Base-by-base conservation (phyloP, 176 grass and related monocot genomes). In the Lolium multiflorum region DNA sequence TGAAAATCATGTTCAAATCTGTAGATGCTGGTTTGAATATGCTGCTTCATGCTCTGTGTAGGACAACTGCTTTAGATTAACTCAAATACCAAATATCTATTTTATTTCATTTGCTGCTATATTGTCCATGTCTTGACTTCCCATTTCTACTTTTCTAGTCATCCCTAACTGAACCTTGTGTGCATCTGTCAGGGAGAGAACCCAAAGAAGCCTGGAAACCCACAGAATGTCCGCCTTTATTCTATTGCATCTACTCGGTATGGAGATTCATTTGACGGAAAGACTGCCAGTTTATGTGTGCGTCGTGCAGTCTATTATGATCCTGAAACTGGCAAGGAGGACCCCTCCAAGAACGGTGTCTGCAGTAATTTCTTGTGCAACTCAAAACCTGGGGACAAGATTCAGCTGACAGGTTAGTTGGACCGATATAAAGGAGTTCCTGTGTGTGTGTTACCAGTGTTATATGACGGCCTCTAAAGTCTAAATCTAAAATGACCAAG, bases 341-440 rank as follows among this genome's bases (percentile, higher is more conserved):
- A 99, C 31, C 78, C 92, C 64, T 94, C 87, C 58, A 99, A 96
- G 89, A 91, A 93, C 2, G 97, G 97, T 67, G 55, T 94, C 14
- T 99, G 97, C 86, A 99, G 97, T 88, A 99, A 99, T 81, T 99
- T 96, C 92, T 87, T 99, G 46, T 99, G 97, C 58, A 88, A 96
- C 71, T 89, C 97, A 80, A 99, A 90, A 80, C 92, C 97, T 68
- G 97, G 97, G 76, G 97, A 99, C 84, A 94, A 99, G 85, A 88
- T 99, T 87, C 78, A 85, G 72, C 64, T 99, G 44, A 92, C 97
- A 88, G 97, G 94, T 99, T 85, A 52, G 65, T 22, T 51, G 43
- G 69, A 76, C 58, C 26, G 31, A 50, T 73, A 5, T 15, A 87
- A 79, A 73, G 28, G 21, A 44, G 22, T 51, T 89, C 15, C 2